Base-by-base conservation (phyloP, 23 red algal species). In the Gracilaria domingensis region DNA sequence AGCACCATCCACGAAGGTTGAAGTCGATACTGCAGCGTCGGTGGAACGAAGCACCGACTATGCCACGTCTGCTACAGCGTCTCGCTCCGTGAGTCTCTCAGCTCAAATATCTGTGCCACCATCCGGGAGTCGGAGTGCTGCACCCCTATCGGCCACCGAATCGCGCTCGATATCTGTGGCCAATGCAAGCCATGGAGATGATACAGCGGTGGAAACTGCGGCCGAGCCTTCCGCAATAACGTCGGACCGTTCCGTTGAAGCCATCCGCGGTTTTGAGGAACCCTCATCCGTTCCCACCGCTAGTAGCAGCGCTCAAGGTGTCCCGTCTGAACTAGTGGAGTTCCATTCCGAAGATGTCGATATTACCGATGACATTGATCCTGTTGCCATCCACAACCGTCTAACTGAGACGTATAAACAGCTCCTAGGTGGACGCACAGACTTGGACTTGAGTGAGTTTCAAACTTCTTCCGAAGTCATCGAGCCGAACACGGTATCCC, bases 191-290 rank as follows among this genome's bases (percentile, higher is more conserved):
- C 54, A 65, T 24, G 79, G 79, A 30, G 79, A 82, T 5, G 62
- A 82, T 54, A 59, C 54, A 28, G 79, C 5, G 32, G 30, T 47
- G 8, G 79, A 59, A 25, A 77, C 54, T 38, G 47, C 53, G 21
- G 79, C 53, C 20, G 58, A 82, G 47, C 79, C 79, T 59, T 59
- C 53, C 23, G 58, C 54, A 13, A 40, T 82, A 60, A 82, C 79
- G 3, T 62, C 79, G 16, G 58, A 82, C 36, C 54, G 79, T 82
- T 59, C 58, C 54, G 54, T 60, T 23, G 53, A 59, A 40, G 49
- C 79, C 30, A 20, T 26, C 16, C 54, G 36, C 4, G 54, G 8
- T 12, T 40, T 25, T 82, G 42, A 16, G 20, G 79, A 50, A 45
- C 64, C 30, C 64, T 77, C 72, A 5, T 77, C 72, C 34, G 25